A percentile compares a stretch with the other conserved stretches of the same genome.
Evolutionary conservation across 352 stramenopile genomes (phyloP).

Genomic region (Pythium dissotocum): DNA sequence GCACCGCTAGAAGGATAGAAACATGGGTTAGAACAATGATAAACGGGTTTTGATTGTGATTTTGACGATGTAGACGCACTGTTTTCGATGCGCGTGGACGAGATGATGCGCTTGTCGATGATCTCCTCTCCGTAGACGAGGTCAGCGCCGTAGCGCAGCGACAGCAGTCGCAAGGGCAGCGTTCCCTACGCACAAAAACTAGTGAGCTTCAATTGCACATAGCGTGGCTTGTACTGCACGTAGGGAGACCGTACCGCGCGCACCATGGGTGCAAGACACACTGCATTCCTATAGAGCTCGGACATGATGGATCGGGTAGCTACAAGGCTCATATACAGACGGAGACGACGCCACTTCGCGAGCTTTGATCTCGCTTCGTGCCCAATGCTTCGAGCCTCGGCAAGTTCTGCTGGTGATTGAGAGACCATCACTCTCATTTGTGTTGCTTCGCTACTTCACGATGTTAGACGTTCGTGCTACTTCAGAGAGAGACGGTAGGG

Average conservation of each 20-base stretch:
- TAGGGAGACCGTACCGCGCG: constrained; percentile 61
- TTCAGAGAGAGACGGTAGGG: background rate
- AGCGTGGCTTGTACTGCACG: constrained; percentile 1
- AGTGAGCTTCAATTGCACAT: background rate
- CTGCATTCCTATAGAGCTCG: constrained; percentile 71
- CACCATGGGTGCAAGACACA: constrained; percentile 94
- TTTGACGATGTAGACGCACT: constrained; percentile 18
- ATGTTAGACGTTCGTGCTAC: background rate
- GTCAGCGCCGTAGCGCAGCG: constrained; percentile 91
- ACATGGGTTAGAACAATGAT: background rate
- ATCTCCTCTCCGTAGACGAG: constrained; percentile 95
- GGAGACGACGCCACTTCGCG: background rate
- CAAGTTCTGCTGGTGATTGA: constrained; percentile 5
- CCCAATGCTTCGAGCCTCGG: constrained; percentile 7
- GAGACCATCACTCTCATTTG: constrained; percentile 22
- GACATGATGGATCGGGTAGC: constrained; percentile 26
- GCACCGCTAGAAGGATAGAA: constrained; percentile 35
- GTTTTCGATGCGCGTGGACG: constrained; percentile 84
- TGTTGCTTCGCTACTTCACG: background rate
- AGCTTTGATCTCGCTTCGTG: background rate
- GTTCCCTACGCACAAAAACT: constrained; percentile 60
- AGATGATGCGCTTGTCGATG: constrained; percentile 92
- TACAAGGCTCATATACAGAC: background rate
- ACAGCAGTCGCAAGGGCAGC: constrained; percentile 89
- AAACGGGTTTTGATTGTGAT: background rate